Base-by-base conservation (phyloP, 2,329 filamentous ascomycete genomes). In the Verticillium nonalfalfae region DNA sequence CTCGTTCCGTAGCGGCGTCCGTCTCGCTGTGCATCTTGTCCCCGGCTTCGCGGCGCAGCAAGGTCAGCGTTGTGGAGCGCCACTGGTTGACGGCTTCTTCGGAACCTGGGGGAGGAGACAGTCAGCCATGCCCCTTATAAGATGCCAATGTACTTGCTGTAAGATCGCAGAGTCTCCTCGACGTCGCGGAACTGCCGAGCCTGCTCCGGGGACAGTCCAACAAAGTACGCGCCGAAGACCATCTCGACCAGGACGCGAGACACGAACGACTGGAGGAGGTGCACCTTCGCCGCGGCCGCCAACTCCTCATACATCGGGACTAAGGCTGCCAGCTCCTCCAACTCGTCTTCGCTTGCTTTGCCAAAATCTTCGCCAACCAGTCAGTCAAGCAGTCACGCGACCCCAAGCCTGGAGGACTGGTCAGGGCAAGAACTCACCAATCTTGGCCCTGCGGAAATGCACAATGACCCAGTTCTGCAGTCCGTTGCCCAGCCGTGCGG, bases 391-490 rank as follows among this genome's bases (percentile, higher is more conserved):
- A 31, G 26, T 31, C 26, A 31, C 3, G 26, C 26, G 26, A 31
- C 26, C 10, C 10, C 18, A 36, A 21, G 63, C n/a, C 13, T 18
- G n/a, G 15, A 10, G 1, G n/a, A 33, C 18, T 4, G 11, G 15
- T 15, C 39, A 15, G 13, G 6, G 39, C 39, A n/a, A 52, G 9
- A 55, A 72, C 78, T 67, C 70, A 83, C 81, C 76, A 56, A 89
- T 73, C 74, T 82, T 89, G 13, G 82, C 79, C 64, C 83, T 84
- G 59, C 89, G 80, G 66, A 89, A 91, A 70, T 89, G 84, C 33
- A 84, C 82, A 67, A 91, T 86, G 3, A 88, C 84, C 89, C 89
- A 92, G 67, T 91, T 90, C 74, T 91, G 88, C 66, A 90, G 74
- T 31, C 87, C 84, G 67, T 90, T 88, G 21, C 84, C 84, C 56